Evolutionary conservation across 495 filamentous ascomycete genomes (phyloP), one percentile per base, ranked within the genome.

Genomic region (Aspergillus coremiiformis): DNA sequence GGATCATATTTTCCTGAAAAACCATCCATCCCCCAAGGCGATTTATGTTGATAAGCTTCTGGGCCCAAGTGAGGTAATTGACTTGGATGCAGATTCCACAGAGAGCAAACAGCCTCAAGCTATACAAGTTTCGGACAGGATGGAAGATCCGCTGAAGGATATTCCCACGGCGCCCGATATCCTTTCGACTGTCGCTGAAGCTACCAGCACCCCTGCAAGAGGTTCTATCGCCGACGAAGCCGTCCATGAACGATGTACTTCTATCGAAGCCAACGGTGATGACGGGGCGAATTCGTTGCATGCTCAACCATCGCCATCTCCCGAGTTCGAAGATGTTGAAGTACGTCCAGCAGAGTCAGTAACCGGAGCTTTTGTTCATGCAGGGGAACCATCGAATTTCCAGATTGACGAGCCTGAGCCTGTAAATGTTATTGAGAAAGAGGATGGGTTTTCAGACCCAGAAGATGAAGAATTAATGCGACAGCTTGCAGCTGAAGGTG

Each of bases 381-480:
- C 26, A 5, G 8, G 26, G 27, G 26, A 49, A 30, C 50, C 53
- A 23, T 49, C 55, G 52, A 20, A 12, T 39, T 42, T 52, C 42
- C 67, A 71, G 20, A 54, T 56, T 37, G 58, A 65, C 20, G 52
- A 56, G 15, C 20, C 52, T 22, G 67, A 61, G 15, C 20, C 52
- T 22, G 67, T 60, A 8, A 61, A 56, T 42, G n/a, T 60, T 11
- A 53, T 68, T 30, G 58, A 68, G 1, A 67, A 73, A 39, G 68
- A 75, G 9, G 76, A 84, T 6, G 88, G 86, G 58, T 89, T 56
- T 43, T 60, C 84, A 23, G 92, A 97, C 56, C 85, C 90, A 0
- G 92, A 96, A 69, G 92, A 97, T 53, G 89, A 90, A 66, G 90
- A 93, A 44, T 75, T 97, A 5, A 73, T 97, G 35, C 79, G 78